A percentile compares a stretch with the other conserved stretches of the same genome.
Conservation (phyloP, 2,329 filamentous ascomycete genomes). For the Periconia sp. region DNA sequence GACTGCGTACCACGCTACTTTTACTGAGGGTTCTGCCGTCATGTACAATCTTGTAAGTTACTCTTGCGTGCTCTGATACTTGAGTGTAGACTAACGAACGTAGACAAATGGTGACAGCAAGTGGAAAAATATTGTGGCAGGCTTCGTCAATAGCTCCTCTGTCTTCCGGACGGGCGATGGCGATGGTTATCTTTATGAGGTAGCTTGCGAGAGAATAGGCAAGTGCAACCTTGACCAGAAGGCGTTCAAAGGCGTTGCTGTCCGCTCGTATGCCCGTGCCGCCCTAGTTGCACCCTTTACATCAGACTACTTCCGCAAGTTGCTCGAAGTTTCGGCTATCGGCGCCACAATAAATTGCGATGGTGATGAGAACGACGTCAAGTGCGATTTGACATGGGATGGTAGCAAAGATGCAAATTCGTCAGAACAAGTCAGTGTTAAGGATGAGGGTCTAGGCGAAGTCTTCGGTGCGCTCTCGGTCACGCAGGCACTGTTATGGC, state of each 20-base stretch:
- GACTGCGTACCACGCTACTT: slow-evolving; percentile 58
- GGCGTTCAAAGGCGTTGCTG: slow-evolving; percentile 63
- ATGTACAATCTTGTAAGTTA: slow-evolving; percentile 53
- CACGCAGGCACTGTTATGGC: slow-evolving; percentile 30
- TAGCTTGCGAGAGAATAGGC: slow-evolving; percentile 64
- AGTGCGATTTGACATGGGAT: slow-evolving; percentile 22
- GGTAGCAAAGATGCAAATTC: slow-evolving; percentile 2
- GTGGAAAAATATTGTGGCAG: slow-evolving; percentile 28
- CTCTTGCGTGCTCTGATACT: background rate
- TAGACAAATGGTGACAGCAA: slow-evolving; percentile 30
- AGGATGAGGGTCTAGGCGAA: slow-evolving; percentile 23
- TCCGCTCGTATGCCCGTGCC: slow-evolving; percentile 29
- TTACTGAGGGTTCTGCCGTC: slow-evolving; percentile 59
- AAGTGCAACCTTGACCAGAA: slow-evolving; percentile 69
- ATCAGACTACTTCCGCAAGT: slow-evolving; percentile 16
- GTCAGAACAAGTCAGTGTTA: slow-evolving; percentile 6
- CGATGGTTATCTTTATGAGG: slow-evolving; percentile 67
- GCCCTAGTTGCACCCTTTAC: slow-evolving; percentile 24
- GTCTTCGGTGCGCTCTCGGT: slow-evolving; percentile 26
- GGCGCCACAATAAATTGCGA: slow-evolving; percentile 25
- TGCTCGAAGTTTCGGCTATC: slow-evolving; percentile 27
- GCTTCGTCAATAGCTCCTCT: slow-evolving; percentile 36
- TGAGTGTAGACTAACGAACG: slow-evolving; percentile 5
- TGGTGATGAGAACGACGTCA: slow-evolving; percentile 6
- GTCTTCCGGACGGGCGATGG: slow-evolving; percentile 54